Evolutionary conservation across 2,329 filamentous ascomycete genomes (phyloP), one percentile per base, ranked within the genome.

Genomic region (Microsporum ferrugineum): DNA sequence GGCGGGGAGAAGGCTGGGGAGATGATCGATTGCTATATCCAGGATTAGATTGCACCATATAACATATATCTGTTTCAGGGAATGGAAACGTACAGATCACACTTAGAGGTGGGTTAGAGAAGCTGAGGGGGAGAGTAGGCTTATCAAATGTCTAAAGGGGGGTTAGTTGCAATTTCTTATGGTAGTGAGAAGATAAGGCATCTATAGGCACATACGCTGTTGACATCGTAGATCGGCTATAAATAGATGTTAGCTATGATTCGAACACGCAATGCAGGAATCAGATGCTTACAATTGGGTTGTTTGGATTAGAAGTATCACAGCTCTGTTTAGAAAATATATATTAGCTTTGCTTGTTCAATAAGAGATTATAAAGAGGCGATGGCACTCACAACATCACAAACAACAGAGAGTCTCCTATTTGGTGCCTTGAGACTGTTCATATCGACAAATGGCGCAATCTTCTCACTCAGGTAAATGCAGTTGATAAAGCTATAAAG

Each of bases 391-490:
- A 66, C 65, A 64, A 94, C 88, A 71, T 95, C 89, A 73, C 88
- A 89, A 63, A 95, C 83, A 51, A 95, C 88, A 60, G 83, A 84
- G 60, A 96, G 82, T 70, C 85, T 87, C 71, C 92, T 86, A 68
- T 80, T 80, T 2, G 87, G 79, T 45, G 80, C 77, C 65, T 85
- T 80, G 60, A 96, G 83, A 59, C 82, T 85, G 66, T 88, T 82
- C 63, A 80, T 71, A 74, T 88, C 85, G 71, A 95, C 82, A 72
- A 96, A 96, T 38, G 88, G 87, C 31, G 89, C 88, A 66, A 94
- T 91, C 72, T 86, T 83, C 67, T 84, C 79, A 63, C 80, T 84
- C 47, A 96, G 84, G 77, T 96, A 96, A 73, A 96, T 92, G 82
- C 88, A 91, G 79, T 94, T 95, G 73, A 94, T 80, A 71, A 91